A percentile compares a stretch with the other conserved stretches of the same genome.
phyloP scores from a whole-genome alignment of 75 land plant genomes.

The Cupressus sempervirens region DNA sequence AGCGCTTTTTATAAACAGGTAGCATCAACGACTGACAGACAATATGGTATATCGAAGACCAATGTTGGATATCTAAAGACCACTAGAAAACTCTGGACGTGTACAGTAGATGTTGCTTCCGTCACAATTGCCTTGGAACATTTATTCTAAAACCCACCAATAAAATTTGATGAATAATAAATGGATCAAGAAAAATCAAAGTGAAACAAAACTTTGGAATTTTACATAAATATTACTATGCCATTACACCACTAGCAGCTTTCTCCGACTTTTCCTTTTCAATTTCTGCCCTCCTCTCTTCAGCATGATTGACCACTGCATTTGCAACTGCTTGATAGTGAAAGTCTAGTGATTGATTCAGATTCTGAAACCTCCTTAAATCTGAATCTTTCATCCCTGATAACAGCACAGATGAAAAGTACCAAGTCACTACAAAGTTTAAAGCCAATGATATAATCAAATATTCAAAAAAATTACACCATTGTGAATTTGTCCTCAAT shows the following conservation, averaged over 20 bases:
- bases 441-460: not conserved
- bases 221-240: slow-evolving; percentile 1
- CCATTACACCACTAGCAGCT: slow-evolving; percentile 24
- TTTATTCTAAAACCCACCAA: slow-evolving; percentile 15
- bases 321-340: slow-evolving; percentile 83
- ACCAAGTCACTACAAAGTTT: not conserved
- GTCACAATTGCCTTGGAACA: slow-evolving; percentile 14
- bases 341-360: slow-evolving; percentile 75
- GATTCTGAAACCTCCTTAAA: slow-evolving; percentile 78
- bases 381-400: slow-evolving; percentile 70
- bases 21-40: not conserved
- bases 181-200: slow-evolving; percentile 10
- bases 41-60: not conserved
- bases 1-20: not conserved
- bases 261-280: slow-evolving; percentile 81
- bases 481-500: not conserved
- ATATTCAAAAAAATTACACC: not conserved
- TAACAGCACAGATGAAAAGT: not conserved
- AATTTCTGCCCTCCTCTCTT: slow-evolving; percentile 75
- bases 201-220: not conserved
- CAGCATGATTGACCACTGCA: slow-evolving; percentile 88
- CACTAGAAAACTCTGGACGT: slow-evolving; percentile 12
- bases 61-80: not conserved
- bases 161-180: slow-evolving; percentile 18
- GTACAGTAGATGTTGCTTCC: slow-evolving; percentile 12